These are phyloP conservation scores for Pouteria glomerata DNA, from an alignment of 148 eudicot species.

Conservation along the genomic window DNA sequence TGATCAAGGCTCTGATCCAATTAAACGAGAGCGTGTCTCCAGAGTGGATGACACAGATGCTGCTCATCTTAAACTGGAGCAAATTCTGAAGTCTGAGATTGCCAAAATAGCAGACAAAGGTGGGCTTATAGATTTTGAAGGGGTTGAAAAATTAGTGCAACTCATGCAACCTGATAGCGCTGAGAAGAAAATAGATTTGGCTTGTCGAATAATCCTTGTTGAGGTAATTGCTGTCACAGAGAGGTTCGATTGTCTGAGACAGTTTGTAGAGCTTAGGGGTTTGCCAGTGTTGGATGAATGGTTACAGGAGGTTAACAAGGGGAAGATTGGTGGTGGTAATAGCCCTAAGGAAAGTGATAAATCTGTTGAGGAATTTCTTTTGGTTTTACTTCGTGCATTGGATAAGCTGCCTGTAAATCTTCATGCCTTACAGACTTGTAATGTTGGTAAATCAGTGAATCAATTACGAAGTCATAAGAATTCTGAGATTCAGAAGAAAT, in stretches of 20 bases:
- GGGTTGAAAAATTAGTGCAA: constrained; percentile 75
- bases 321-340: constrained; percentile 55
- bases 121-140: constrained; percentile 61
- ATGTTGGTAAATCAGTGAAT: constrained; percentile 94
- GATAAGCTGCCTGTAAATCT: constrained; percentile 92
- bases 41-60: constrained; percentile 55
- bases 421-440: constrained; percentile 72
- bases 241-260: constrained; percentile 65
- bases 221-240: constrained; percentile 79
- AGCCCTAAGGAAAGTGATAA: constrained; percentile 65
- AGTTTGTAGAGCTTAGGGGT: constrained; percentile 83
- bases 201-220: constrained; percentile 57
- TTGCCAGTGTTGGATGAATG: constrained; percentile 77
- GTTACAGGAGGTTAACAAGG: constrained; percentile 88
- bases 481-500: constrained; percentile 86
- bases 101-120: constrained; percentile 69
- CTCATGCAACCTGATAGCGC: constrained; percentile 67
- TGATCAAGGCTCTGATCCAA: constrained; percentile 50
- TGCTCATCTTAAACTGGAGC: constrained; percentile 36
- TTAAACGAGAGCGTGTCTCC: constrained; percentile 60
- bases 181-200: constrained; percentile 58
- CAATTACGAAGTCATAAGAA: constrained; percentile 72
- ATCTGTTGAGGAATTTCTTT: constrained; percentile 76
- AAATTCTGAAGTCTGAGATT: constrained; percentile 54
- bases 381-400: constrained; percentile 79